Evolutionary conservation across 177 flowering plant species (phyloP).

Genomic region (Tripterygium wilfordii): DNA sequence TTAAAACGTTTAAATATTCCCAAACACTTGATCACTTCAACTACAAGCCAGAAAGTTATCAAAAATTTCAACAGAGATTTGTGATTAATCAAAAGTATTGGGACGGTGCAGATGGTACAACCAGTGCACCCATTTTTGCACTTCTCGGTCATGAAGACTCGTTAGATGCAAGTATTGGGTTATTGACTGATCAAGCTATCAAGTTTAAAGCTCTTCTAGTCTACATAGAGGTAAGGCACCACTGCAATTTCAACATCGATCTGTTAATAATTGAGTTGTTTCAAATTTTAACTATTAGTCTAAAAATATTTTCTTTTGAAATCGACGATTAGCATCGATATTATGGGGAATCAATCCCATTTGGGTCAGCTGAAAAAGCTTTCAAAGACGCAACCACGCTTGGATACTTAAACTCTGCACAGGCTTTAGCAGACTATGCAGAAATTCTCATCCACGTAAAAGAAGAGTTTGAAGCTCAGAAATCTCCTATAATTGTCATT

Average conservation of each 20-base stretch:
- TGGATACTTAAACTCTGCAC: conserved; percentile 46
- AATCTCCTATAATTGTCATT: conserved; percentile 37
- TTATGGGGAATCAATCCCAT: conserved; percentile 42
- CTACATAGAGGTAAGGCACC: conserved; percentile 33
- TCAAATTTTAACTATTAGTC: too few species aligned
- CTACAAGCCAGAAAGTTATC: conserved; percentile 23
- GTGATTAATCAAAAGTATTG: conserved; percentile 18
- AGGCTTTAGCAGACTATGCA: conserved; percentile 48
- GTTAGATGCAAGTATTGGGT: conserved; percentile 9
- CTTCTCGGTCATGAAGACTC: conserved; percentile 18
- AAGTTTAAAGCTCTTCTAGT: conserved; percentile 32
- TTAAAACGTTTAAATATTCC: conserved; percentile 9
- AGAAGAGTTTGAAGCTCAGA: conserved; percentile 15
- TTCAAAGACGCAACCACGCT: conserved; percentile 18
- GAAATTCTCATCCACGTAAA: conserved; percentile 26
- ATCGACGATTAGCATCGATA: conserved; percentile 51
- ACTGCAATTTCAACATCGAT: neutral
- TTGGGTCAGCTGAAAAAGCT: conserved; percentile 26
- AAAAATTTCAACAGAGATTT: conserved; percentile 23
- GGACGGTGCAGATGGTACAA: conserved; percentile 23
- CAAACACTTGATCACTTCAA: conserved; percentile 33
- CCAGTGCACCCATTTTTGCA: conserved; percentile 22
- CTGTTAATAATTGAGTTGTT: neutral
- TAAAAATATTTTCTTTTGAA: neutral
- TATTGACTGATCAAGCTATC: conserved; percentile 17